Evolutionary conservation across 306 rosid genomes (phyloP).

Genomic region (Parietaria judaica): DNA sequence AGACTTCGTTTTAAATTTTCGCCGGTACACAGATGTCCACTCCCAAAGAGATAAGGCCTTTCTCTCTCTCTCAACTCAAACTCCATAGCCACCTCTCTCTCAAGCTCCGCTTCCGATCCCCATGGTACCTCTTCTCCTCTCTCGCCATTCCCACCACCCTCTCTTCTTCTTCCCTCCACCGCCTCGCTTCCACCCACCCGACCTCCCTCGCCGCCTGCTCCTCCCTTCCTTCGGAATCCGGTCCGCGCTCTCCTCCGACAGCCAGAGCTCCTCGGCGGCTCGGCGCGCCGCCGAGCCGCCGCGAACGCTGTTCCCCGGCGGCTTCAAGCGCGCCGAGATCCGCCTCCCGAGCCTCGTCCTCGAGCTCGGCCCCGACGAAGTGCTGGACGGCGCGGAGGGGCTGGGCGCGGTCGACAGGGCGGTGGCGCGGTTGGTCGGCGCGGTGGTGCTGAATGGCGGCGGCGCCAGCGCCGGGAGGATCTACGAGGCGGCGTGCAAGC

Average conservation of each 20-base stretch:
- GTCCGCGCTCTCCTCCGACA: conserved; percentile 19
- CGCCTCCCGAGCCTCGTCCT: conserved; percentile 58
- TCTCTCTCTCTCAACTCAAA: too few species aligned
- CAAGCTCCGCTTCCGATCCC: conserved; percentile 8
- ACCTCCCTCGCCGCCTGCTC: conserved; percentile 13
- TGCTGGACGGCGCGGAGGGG: conserved; percentile 21
- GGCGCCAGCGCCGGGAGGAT: conserved; percentile 55
- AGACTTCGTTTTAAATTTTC: too few species aligned
- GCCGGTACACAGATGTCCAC: too few species aligned
- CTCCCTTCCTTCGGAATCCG: neutral
- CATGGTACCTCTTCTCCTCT: conserved; percentile 38
- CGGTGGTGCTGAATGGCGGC: conserved; percentile 44
- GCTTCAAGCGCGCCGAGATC: conserved; percentile 77
- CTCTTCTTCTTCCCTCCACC: conserved; percentile 16
- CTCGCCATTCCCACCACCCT: conserved; percentile 13
- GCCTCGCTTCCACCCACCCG: conserved; percentile 24
- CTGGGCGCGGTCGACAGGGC: conserved; percentile 52
- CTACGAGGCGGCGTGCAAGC: conserved; percentile 72
- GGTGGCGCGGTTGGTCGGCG: conserved; percentile 57
- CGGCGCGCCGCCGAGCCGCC: conserved; percentile 23
- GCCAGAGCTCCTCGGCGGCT: conserved; percentile 24
- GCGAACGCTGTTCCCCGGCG: conserved; percentile 74
- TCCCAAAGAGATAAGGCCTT: too few species aligned
- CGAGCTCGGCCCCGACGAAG: conserved; percentile 44
- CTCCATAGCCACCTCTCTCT: neutral